Base-by-base conservation (phyloP, 192 early-diverging fungal genomes). In the Radiomyces spectabilis region DNA sequence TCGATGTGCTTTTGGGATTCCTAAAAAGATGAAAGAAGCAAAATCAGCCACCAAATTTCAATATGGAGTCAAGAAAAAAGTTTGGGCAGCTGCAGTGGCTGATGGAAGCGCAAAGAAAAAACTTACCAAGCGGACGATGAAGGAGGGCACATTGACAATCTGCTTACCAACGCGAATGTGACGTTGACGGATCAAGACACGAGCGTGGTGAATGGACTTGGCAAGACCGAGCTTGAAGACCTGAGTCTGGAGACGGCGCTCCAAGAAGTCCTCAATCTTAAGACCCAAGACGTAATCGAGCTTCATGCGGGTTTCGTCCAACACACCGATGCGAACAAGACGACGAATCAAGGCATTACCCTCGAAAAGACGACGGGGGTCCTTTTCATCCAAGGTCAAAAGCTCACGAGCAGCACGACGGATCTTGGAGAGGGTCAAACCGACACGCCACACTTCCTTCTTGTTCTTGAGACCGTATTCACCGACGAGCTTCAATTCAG, bases 401-500 rank as follows among this genome's bases (percentile, higher is more conserved):
- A 98, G 85, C 81, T 98, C 93, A 95, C 95, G 92, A 57, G 95
- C 95, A 57, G 95, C 95, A 95, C 95, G 95, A 82, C 95, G 95
- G 69, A 98, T 94, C 80, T 95, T 94, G 78, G 95, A 96, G 63
- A 98, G 82, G 57, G 88, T 90, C 75, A 83, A 89, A 62, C 87
- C 89, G 49, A 96, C 88, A 73, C 92, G 84, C 89, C 90, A 99
- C 79, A 99, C 92, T 81, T 99, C 96, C 66, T 90, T 91, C 89
- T 97, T 97, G 92, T 94, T 97, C 61, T 87, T 83, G 73, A 97
- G 90, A 80, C 93, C 92, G 80, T 87, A 99, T 74, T 94, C 92
- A 61, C 96, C 96, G 69, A 91, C 84, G 57, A 97, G 85, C 85
- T 91, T 92, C 64, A 95, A 78, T 75, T 91, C 88, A 63, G 83